A percentile compares a stretch with the other conserved stretches of the same genome.
phyloP scores from a whole-genome alignment of 2,329 filamentous ascomycete genomes.

The Phoma sp. region DNA sequence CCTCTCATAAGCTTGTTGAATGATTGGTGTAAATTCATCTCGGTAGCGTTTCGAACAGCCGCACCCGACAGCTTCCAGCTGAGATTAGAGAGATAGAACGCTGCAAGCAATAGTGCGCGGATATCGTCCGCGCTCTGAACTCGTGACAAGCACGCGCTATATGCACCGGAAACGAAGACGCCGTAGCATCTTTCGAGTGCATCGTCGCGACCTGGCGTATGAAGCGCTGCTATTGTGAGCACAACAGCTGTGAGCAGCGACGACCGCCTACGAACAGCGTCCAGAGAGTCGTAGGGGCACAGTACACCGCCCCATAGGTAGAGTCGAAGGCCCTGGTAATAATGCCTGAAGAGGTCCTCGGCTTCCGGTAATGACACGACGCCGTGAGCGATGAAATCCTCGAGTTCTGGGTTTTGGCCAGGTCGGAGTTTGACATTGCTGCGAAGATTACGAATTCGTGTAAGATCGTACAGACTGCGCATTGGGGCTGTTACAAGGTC shows the following conservation, averaged over 20 bases:
- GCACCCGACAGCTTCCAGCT: conserved; percentile 52
- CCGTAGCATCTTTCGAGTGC: conserved; percentile 43
- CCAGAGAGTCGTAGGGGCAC: conserved; percentile 39
- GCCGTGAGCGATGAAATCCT: conserved; percentile 44
- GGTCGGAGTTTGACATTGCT: conserved; percentile 35
- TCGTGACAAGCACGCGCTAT: conserved; percentile 43
- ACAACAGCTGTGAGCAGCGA: conserved; percentile 43
- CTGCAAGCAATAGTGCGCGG: conserved; percentile 49
- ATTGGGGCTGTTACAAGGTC: conserved; percentile 43
- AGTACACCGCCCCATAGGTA: conserved; percentile 46
- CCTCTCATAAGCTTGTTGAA: conserved; percentile 47
- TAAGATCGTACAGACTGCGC: conserved; percentile 45
- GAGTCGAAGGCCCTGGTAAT: conserved; percentile 40
- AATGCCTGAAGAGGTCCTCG: conserved; percentile 40
- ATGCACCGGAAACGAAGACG: conserved; percentile 43
- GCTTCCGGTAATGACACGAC: conserved; percentile 36
- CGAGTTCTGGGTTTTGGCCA: conserved; percentile 34
- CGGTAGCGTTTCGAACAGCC: conserved; percentile 50
- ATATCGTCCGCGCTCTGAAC: conserved; percentile 50
- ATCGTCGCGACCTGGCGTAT: conserved; percentile 38
- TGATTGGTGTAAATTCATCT: conserved; percentile 51
- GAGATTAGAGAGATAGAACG: conserved; percentile 51
- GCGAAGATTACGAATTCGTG: conserved; percentile 42
- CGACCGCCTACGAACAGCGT: conserved; percentile 38
- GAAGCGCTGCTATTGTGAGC: conserved; percentile 40